These are phyloP conservation scores for Entomortierella beljakovae DNA, from an alignment of 192 early-diverging fungal genomes.

Conservation along the genomic window DNA sequence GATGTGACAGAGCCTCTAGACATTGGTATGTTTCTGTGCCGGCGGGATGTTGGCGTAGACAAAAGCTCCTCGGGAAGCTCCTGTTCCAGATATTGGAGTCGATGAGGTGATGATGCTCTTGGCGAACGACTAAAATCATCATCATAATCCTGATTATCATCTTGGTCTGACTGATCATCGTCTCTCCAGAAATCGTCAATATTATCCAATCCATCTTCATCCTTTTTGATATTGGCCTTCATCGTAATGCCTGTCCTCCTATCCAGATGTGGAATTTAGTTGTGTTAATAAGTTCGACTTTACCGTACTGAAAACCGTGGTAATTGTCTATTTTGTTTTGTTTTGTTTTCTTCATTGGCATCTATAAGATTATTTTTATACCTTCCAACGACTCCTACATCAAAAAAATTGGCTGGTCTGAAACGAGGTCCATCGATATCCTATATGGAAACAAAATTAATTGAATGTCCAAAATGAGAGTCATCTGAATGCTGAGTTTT, in stretches of 20 bases:
- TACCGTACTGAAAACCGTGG: too few relatives aligned
- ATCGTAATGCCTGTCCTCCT: slow-evolving; percentile 51
- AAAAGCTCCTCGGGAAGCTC: slow-evolving; percentile 33
- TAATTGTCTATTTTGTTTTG: too few relatives aligned
- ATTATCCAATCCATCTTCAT: slow-evolving; percentile 46
- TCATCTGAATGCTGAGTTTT: neutral
- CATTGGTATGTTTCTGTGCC: slow-evolving; percentile 7
- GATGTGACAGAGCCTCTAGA: slow-evolving; percentile 7
- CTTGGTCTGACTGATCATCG: neutral
- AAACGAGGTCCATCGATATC: slow-evolving; percentile 10
- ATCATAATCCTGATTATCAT: slow-evolving; percentile 1
- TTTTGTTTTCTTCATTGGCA: neutral
- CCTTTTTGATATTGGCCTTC: slow-evolving; percentile 48
- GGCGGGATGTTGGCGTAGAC: slow-evolving; percentile 38
- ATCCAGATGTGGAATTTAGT: too few relatives aligned
- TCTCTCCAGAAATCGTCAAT: slow-evolving; percentile 52
- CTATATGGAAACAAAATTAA: slow-evolving; percentile 3
- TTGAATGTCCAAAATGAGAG: neutral
- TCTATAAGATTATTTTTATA: slow-evolving; percentile 8
- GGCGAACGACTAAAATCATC: neutral
- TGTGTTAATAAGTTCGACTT: too few relatives aligned
- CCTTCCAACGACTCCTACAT: slow-evolving; percentile 42
- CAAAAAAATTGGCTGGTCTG: slow-evolving; percentile 16
- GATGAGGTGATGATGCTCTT: neutral
- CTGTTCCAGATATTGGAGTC: slow-evolving; percentile 14